These are phyloP conservation scores for Candida krabiensis DNA, from an alignment of 805 yeast species.

Conservation along the genomic window DNA sequence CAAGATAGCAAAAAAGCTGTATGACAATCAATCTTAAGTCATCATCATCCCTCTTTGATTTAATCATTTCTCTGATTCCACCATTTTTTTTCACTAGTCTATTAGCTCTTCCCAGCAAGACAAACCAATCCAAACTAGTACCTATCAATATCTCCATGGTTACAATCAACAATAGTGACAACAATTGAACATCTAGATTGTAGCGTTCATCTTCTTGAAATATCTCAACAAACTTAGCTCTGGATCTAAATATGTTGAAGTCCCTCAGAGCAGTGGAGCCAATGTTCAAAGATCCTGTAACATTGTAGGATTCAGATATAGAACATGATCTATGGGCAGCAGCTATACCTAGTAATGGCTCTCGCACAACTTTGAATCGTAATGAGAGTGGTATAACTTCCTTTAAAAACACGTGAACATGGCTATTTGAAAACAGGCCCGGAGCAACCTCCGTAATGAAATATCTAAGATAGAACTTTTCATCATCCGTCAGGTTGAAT, in stretches of 20 bases:
- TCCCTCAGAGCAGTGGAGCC: conserved; percentile 13
- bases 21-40: conserved; percentile 23
- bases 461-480: conserved; percentile 25
- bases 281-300: conserved; percentile 2
- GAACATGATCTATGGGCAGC: conserved; percentile 27
- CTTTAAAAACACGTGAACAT: conserved; percentile 24
- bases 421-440: conserved; percentile 26
- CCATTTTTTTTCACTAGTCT: conserved; percentile 24
- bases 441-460: conserved; percentile 28
- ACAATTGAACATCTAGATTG: conserved; percentile 18
- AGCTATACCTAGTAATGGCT: conserved; percentile 30
- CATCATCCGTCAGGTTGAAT: conserved; percentile 14
- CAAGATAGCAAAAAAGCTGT: conserved; percentile 33
- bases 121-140: conserved; percentile 29
- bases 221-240: conserved; percentile 14
- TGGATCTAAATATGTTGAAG: conserved; percentile 15
- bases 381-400: conserved; percentile 28
- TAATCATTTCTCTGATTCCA: conserved; percentile 22
- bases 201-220: conserved; percentile 3
- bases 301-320: background rate
- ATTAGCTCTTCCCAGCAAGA: conserved; percentile 26
- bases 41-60: conserved; percentile 3
- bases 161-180: conserved; percentile 24
- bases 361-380: conserved; percentile 18
- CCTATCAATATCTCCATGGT: conserved; percentile 31